Base-by-base conservation (phyloP, 495 filamentous ascomycete species). In the Chaetomium fimeti region DNA sequence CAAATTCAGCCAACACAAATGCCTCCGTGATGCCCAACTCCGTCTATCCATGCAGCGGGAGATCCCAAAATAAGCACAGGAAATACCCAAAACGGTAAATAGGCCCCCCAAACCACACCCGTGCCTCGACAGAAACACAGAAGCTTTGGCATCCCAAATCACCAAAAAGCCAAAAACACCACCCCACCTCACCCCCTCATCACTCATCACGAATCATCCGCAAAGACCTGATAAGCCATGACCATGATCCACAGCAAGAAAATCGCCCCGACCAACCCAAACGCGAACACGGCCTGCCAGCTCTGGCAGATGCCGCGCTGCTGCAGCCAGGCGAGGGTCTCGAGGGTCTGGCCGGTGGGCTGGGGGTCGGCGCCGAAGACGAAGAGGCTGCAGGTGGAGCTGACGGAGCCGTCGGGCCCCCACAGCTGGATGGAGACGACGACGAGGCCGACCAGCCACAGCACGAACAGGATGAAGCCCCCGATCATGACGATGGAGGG, bases 211-310 rank as follows among this genome's bases (percentile, higher is more conserved):
- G 62, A 47, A 58, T 73, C 71, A 45, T 71, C 69, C 0, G 83
- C 82, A 78, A 91, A 88, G 16, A 98, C 94, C 75, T 96, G 91
- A 77, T 87, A 90, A 20, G 89, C 87, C 87, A 98, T 91, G 53
- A 98, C 78, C 74, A 97, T 92, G 81, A 98, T 93, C 93, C 92
- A 98, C 8, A 97, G 68, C 71, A 96, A 84, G 72, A 97, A 95
- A 28, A 98, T 84, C 12, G 81, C 85, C 54, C 90, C 93, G 6
- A 96, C 83, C 56, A 96, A 74, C 67, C 87, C 89, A 69, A 89
- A 88, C 25, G 85, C 85, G 72, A 87, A 88, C 11, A 79, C 83
- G 0, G 87, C 84, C 63, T 83, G 75, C 88, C 86, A 90, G 65
- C 67, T 83, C 85, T 86, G 78, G 87, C 93, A 97, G 60, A 96